Base-by-base conservation (phyloP, 2,329 filamentous ascomycete species). In the Penicillium sp. region DNA sequence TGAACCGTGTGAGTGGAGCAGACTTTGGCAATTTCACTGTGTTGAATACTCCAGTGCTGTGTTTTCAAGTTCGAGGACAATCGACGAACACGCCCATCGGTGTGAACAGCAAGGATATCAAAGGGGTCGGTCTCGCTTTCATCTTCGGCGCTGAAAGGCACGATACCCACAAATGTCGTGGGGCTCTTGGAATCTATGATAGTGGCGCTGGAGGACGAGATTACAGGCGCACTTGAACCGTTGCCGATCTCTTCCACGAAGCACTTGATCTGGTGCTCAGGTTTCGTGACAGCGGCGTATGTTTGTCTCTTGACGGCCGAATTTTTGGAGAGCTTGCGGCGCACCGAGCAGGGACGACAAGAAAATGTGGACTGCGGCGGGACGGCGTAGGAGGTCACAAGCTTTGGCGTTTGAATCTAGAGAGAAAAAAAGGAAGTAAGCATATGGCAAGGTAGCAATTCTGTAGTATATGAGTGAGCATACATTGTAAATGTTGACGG, bases 401-500 rank as follows among this genome's bases (percentile, higher is more conserved):
- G 80, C 68, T 83, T 85, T 9, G 87, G 85, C 56, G 84, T 86
- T 81, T 87, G 85, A 24, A 88, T 77, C 87, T 89, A 47, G 26
- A 33, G 61, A 35, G 53, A 44, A 42, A 37, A 37, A 33, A 33
- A 33, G 30, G 33, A 30, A 22, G 6, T 15, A 33, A 24, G 3
- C 4, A 49, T 50, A 15, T n/a, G 37, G 17, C 22, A 3, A 17
- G 2, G 4, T 28, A 7, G 8, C 1, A 3, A 2, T 5, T 37
- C 26, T 26, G 19, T 6, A n/a, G 22, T 3, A 37, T 10, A 45
- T 4, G 6, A 42, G 7, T 1, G 4, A 44, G 7, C 75, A 53
- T 79, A 88, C 86, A 75, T 87, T 86, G 76, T 88, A 88, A 38
- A 89, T 83, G 65, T 84, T 87, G 54, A 89, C 77, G 33, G 84